These are phyloP conservation scores for Lipomyces spencermartinsiae DNA, from an alignment of 805 yeast genomes.

Conservation along the genomic window DNA sequence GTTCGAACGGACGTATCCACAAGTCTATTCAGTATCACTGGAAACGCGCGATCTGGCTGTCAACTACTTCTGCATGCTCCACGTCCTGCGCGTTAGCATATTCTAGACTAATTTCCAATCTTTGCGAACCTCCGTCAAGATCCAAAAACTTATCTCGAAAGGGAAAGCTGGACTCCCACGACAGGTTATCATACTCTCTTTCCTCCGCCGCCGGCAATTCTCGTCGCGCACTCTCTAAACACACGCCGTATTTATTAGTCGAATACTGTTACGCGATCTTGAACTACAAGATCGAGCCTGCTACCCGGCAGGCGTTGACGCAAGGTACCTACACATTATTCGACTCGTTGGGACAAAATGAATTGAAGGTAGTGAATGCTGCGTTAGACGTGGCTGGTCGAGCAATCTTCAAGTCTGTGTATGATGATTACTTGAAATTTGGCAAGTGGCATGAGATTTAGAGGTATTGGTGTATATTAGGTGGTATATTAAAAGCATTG, in stretches of 20 bases:
- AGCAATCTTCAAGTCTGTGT: conserved; percentile 67
- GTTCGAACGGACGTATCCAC: conserved; percentile 17
- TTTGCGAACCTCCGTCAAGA: conserved; percentile 25
- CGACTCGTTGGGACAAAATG: conserved; percentile 71
- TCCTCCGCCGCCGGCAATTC: conserved; percentile 64
- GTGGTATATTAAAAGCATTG: background rate
- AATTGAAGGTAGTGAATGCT: conserved; percentile 65
- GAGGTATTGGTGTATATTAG: background rate
- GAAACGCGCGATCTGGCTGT: conserved; percentile 33
- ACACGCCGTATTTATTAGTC: conserved; percentile 63
- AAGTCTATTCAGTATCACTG: conserved; percentile 3
- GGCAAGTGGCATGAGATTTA: conserved; percentile 79
- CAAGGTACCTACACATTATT: conserved; percentile 67
- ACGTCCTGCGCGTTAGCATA: conserved; percentile 24
- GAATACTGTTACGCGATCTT: conserved; percentile 65
- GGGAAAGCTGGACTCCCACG: background rate
- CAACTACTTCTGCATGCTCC: conserved; percentile 15
- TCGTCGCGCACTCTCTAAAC: conserved; percentile 62
- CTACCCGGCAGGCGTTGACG: conserved; percentile 53
- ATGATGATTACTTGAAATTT: conserved; percentile 71
- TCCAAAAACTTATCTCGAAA: conserved; percentile 3
- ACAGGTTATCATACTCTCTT: conserved; percentile 35
- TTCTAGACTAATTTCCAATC: conserved; percentile 28
- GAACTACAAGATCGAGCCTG: conserved; percentile 54
- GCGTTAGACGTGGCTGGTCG: conserved; percentile 74